Conservation (phyloP, 2,329 filamentous ascomycete genomes). For the Fusarium redolens region DNA sequence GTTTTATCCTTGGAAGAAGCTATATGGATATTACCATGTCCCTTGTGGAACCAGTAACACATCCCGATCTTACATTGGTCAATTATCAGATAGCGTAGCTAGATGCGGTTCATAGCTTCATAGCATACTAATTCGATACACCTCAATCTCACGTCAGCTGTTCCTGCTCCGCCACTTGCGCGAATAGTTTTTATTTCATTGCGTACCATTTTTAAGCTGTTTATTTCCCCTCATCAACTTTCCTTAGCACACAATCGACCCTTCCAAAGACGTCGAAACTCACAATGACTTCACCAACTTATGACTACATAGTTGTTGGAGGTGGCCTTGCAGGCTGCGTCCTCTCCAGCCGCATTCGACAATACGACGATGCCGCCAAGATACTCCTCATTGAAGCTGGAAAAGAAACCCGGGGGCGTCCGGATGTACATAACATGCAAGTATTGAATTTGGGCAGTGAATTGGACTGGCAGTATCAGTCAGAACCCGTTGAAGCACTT, state of each 20-base stretch:
- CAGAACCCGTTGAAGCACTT: conserved; percentile 45
- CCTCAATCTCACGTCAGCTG: conserved; percentile 8
- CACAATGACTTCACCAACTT: conserved; percentile 6
- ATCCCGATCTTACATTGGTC: background rate
- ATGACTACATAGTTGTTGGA: conserved; percentile 48
- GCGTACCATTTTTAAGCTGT: background rate
- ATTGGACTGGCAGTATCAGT: conserved; percentile 52
- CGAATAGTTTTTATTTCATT: background rate
- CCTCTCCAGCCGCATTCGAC: conserved; percentile 47
- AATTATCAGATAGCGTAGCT: background rate
- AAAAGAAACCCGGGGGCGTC: conserved; percentile 36
- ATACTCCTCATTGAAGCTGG: conserved; percentile 56
- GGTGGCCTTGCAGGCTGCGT: conserved; percentile 50
- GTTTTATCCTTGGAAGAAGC: background rate
- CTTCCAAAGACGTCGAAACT: accelerated
- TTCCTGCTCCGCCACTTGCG: background rate
- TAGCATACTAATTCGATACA: background rate
- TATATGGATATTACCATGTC: too few relatives aligned
- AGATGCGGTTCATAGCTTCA: too few relatives aligned
- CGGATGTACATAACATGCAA: conserved; percentile 37
- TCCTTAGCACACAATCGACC: background rate
- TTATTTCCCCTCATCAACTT: background rate
- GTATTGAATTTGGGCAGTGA: conserved; percentile 45
- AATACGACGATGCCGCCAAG: conserved; percentile 35
- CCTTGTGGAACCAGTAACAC: background rate